Percentiles rank a stretch among this genome's conserved stretches.
These are phyloP conservation scores for Oidium heveae DNA, from an alignment of 2,329 filamentous ascomycete genomes.

Conservation along the genomic window DNA sequence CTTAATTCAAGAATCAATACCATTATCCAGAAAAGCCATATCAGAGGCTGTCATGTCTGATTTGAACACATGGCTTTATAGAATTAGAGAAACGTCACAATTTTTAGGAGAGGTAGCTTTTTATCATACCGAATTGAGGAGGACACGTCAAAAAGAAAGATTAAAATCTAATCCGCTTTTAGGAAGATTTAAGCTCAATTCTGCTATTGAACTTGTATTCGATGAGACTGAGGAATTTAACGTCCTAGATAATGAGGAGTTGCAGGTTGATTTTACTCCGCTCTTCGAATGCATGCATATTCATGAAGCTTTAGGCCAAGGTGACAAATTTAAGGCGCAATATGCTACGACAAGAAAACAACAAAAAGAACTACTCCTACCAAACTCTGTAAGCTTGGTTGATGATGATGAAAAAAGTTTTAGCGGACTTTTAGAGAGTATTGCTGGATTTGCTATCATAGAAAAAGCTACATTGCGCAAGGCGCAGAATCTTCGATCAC, in stretches of 20 bases:
- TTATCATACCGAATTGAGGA: constrained; percentile 76
- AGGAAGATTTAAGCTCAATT: constrained; percentile 73
- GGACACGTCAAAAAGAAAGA: constrained; percentile 60
- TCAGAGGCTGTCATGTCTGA: constrained; percentile 94
- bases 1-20: constrained; percentile 87
- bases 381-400: constrained; percentile 46
- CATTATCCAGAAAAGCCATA: constrained; percentile 73
- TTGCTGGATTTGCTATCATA: constrained; percentile 88
- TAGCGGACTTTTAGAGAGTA: constrained; percentile 78
- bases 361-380: constrained; percentile 78
- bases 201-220: constrained; percentile 79
- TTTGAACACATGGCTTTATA: constrained; percentile 86
- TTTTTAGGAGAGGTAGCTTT: constrained; percentile 91
- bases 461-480: constrained; percentile 83
- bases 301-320: constrained; percentile 78
- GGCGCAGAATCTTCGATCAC: constrained; percentile 56
- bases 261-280: constrained; percentile 83
- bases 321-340: constrained; percentile 69
- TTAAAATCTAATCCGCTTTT: constrained; percentile 53
- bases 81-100: constrained; percentile 85
- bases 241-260: constrained; percentile 79
- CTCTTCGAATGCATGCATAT: constrained; percentile 92
- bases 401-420: constrained; percentile 73
- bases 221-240: constrained; percentile 94
- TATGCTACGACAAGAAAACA: constrained; percentile 77